These are phyloP conservation scores for Nymphaea thermarum DNA, from an alignment of 164 flowering plant genomes.

Conservation along the genomic window DNA sequence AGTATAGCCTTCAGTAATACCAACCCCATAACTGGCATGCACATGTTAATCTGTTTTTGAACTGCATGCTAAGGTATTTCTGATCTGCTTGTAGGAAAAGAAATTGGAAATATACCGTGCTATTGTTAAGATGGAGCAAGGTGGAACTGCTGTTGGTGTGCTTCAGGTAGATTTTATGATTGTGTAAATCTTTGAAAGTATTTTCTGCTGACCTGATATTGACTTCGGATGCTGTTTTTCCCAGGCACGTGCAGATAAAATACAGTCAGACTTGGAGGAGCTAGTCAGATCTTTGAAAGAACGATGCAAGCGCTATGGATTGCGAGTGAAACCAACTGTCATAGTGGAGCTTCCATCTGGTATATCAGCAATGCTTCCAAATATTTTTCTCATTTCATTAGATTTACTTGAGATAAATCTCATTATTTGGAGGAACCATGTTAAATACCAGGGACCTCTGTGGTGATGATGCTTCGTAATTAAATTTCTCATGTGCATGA, in stretches of 20 bases:
- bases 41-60: background rate
- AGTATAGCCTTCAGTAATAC: no score
- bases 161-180: slow-evolving; percentile 44
- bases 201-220: background rate
- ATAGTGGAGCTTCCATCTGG: slow-evolving; percentile 92
- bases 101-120: slow-evolving; percentile 78
- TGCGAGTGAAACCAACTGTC: slow-evolving; percentile 63
- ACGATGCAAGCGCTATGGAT: slow-evolving; percentile 88
- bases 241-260: slow-evolving; percentile 64
- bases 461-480: background rate
- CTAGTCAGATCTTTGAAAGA: slow-evolving; percentile 70
- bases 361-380: slow-evolving; percentile 11
- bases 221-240: slow-evolving; percentile 6
- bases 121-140: slow-evolving; percentile 78
- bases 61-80: background rate
- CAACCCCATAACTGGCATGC: no score
- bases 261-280: slow-evolving; percentile 76
- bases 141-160: slow-evolving; percentile 42
- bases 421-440: background rate
- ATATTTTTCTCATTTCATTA: background rate
- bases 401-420: background rate
- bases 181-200: background rate
- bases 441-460: background rate
- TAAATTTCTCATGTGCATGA: no score
- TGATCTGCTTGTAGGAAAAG: slow-evolving; percentile 35